A percentile compares a stretch with the other conserved stretches of the same genome.
These are phyloP conservation scores for Bothriochloa decipiens DNA, from an alignment of 176 grass and related monocot species.

Conservation along the genomic window DNA sequence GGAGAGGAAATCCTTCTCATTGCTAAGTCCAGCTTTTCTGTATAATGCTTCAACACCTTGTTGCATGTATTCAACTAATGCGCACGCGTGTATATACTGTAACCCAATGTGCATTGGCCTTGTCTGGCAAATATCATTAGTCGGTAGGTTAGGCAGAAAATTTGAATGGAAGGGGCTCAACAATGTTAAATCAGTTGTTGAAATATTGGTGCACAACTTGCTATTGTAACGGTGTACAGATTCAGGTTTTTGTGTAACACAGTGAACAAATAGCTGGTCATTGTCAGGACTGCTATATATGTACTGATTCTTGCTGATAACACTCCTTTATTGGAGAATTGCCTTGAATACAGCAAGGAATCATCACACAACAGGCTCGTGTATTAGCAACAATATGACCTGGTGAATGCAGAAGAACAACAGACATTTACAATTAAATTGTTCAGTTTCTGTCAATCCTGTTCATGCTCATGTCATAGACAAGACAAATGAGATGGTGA, in stretches of 20 bases:
- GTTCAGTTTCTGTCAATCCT: not conserved
- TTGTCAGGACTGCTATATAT: not conserved
- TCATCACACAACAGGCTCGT: not conserved
- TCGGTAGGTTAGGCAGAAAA: slow-evolving; percentile 46
- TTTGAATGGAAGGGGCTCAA: slow-evolving; percentile 26
- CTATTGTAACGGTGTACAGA: slow-evolving; percentile 1
- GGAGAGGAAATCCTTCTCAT: slow-evolving; percentile 53
- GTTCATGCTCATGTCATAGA: not conserved
- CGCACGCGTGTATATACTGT: slow-evolving; percentile 53
- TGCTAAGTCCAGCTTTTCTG: slow-evolving; percentile 50
- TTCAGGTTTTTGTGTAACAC: not conserved
- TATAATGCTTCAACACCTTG: slow-evolving; percentile 51
- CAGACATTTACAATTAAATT: not conserved
- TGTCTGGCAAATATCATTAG: slow-evolving; percentile 41
- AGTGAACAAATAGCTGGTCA: not conserved
- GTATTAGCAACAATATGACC: not conserved
- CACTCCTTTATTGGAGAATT: not conserved
- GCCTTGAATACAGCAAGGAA: not conserved
- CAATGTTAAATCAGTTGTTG: slow-evolving; percentile 38
- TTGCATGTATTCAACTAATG: slow-evolving; percentile 55
- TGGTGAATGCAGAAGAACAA: not conserved
- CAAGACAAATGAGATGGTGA: not conserved
- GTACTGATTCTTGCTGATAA: not conserved
- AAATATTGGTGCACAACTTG: slow-evolving; percentile 31
- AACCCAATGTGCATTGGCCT: slow-evolving; percentile 39